phyloP scores from a whole-genome alignment of 768 basidiomycete species.

The Leccinellum rugosiceps region DNA sequence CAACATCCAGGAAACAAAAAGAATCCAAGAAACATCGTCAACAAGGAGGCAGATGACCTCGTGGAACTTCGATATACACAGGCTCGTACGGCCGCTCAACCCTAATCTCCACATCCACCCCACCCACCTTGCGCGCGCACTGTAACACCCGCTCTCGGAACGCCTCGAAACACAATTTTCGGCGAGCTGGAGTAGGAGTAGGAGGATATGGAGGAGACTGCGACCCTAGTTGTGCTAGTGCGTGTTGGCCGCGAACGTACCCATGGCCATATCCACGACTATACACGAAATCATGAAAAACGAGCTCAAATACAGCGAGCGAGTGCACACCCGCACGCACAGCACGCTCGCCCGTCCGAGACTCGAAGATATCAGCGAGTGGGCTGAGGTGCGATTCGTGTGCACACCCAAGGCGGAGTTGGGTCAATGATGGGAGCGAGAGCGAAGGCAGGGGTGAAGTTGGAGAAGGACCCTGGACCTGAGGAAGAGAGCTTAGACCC shows the following conservation, averaged over 20 bases:
- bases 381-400: slow-evolving; percentile 17
- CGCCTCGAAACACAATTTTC: slow-evolving; percentile 15
- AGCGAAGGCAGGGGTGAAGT: not conserved
- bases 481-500: not conserved
- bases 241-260: not conserved
- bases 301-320: slow-evolving; percentile 19
- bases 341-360: slow-evolving; percentile 16
- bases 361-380: slow-evolving; percentile 17
- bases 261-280: not conserved
- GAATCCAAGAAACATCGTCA: not conserved
- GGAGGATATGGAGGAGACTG: not conserved
- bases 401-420: slow-evolving; percentile 22
- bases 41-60: not conserved
- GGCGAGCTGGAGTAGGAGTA: not conserved
- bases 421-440: slow-evolving; percentile 14
- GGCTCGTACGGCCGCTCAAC: slow-evolving; percentile 29
- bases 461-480: not conserved
- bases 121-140: slow-evolving; percentile 19
- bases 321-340: slow-evolving; percentile 4
- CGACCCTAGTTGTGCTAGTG: not conserved
- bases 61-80: slow-evolving; percentile 15
- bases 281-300: slow-evolving; percentile 24
- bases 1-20: not conserved
- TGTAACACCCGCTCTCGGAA: slow-evolving; percentile 19
- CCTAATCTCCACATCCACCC: slow-evolving; percentile 22